phyloP scores from a whole-genome alignment of 2,329 filamentous ascomycete species.

The Clonostachys solani region DNA sequence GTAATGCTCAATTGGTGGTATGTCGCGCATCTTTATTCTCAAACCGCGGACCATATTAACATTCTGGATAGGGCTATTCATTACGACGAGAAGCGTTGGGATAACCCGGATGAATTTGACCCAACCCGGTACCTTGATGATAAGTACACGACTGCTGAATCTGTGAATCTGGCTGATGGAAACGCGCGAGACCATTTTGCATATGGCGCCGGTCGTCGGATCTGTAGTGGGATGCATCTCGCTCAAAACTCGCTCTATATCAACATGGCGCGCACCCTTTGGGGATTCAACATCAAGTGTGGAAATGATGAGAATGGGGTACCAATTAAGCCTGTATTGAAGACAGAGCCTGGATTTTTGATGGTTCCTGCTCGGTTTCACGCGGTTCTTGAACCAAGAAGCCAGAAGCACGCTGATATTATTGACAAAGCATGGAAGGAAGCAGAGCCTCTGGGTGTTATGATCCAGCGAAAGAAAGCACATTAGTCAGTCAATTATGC shows the following conservation, averaged over 20 bases:
- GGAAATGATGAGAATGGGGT: no score
- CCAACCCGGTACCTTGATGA: slow-evolving; percentile 25
- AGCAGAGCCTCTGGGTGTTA: no score
- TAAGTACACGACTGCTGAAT: slow-evolving; percentile 19
- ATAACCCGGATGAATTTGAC: slow-evolving; percentile 34
- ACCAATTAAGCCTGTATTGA: no score
- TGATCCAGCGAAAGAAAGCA: no score
- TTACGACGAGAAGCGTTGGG: slow-evolving; percentile 34
- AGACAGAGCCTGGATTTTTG: no score
- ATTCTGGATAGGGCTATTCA: slow-evolving; percentile 32
- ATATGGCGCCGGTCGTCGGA: slow-evolving; percentile 50
- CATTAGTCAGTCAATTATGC: no score
- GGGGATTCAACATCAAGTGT: slow-evolving; percentile 34
- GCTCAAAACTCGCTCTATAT: slow-evolving; percentile 45
- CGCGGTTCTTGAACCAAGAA: no score
- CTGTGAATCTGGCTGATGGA: slow-evolving; percentile 17
- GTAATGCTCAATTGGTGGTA: slow-evolving; percentile 36
- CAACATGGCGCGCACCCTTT: slow-evolving; percentile 39
- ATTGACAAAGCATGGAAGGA: no score
- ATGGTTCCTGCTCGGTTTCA: no score
- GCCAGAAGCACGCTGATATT: no score
- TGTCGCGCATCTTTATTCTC: not conserved
- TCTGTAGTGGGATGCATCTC: slow-evolving; percentile 54
- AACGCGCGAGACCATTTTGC: slow-evolving; percentile 45
- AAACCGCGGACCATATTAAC: not conserved